Evolutionary conservation across 2,329 filamentous ascomycete genomes (phyloP), one percentile per base, ranked within the genome.

Genomic region (Neophaeococcomyces mojaviensis): DNA sequence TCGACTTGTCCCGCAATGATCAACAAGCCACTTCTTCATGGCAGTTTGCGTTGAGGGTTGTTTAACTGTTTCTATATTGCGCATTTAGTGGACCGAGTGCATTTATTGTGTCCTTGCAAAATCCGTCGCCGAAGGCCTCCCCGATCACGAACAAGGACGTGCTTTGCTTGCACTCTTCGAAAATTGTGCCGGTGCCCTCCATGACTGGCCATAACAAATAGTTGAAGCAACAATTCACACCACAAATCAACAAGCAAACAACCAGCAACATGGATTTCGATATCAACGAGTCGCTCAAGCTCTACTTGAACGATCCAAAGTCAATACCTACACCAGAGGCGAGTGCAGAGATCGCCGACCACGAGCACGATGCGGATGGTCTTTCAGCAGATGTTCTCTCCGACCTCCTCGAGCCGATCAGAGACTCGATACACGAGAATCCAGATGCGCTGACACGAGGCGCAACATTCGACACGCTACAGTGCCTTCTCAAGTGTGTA

Each of bases 401-500:
- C 66, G 79, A 79, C 54, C 81, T 92, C 16, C 73, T 98, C 51
- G 94, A 98, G 62, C 84, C 86, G 19, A 94, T 98, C 50, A 81
- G 96, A 52, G 92, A 97, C 64, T 84, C 87, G 24, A 81, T 98
- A 22, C 88, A 89, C 45, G 88, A 94, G 61, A 94, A 84, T 62
- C 88, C 92, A 41, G 90, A 96, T 67, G 85, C 86, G 49, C 83
- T 98, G 55, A 82, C 81, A 52, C 83, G 82, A 67, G 78, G 81
- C 59, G 77, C 81, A 42, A 78, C 83, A 54, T 89, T 97, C 70
- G 90, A 98, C 71, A 95, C 89, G 51, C 68, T 98, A 58, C 90
- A 96, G 66, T 95, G 95, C 62, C 73, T 98, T 49, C 77, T 98
- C 71, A 98, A 98, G 90, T 97, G 80, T 74, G 88, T 79, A 61